Conservation (phyloP, 345 rosid species). For the Linum tenue region DNA sequence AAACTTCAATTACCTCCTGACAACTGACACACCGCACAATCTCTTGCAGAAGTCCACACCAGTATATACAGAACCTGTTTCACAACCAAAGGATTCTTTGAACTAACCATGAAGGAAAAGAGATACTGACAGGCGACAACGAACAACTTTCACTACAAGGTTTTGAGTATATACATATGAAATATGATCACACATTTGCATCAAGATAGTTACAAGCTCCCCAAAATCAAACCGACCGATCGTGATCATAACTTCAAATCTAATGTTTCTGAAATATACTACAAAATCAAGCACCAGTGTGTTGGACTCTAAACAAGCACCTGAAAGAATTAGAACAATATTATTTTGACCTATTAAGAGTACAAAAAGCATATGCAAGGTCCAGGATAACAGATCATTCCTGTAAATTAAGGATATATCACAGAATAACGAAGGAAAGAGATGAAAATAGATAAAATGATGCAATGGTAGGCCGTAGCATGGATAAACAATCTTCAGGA, state of each 20-base stretch:
- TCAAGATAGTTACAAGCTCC: neutral
- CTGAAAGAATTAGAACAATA: neutral
- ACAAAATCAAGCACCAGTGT: neutral
- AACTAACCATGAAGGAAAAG: neutral
- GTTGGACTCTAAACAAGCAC: neutral
- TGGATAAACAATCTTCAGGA: neutral
- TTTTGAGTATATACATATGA: neutral
- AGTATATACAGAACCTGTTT: slow-evolving; percentile 81
- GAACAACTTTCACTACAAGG: neutral
- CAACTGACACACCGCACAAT: slow-evolving; percentile 92
- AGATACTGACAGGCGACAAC: neutral
- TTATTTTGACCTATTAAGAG: neutral
- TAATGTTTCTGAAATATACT: neutral
- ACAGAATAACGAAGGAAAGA: neutral
- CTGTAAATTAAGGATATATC: neutral
- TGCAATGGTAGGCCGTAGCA: neutral
- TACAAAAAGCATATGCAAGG: neutral
- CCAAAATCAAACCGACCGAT: neutral
- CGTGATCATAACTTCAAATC: neutral
- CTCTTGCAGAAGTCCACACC: slow-evolving; percentile 99
- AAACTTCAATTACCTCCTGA: slow-evolving; percentile 58
- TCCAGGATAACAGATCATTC: neutral
- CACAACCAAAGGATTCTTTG: slow-evolving; percentile 1
- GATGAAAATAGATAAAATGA: neutral
- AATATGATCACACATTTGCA: neutral